A percentile compares a stretch with the other conserved stretches of the same genome.
Conservation (phyloP, 345 rosid genomes). For the Euphorbia pulcherrima region DNA sequence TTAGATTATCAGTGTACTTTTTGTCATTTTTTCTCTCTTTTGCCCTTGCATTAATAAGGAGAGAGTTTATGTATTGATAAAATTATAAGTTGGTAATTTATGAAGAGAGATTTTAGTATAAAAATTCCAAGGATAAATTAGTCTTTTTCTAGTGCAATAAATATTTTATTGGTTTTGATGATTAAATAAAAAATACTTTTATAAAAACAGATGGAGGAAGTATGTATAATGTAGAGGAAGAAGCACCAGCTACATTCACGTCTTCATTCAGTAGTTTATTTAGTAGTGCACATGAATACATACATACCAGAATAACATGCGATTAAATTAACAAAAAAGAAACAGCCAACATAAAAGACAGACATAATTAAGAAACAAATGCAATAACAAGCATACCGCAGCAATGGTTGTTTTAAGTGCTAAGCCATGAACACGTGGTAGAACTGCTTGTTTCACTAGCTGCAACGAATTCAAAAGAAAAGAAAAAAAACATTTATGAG, state of each 20-base stretch:
- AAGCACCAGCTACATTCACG: not conserved
- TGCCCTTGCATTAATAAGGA: no score
- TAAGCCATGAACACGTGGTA: conserved; percentile 92
- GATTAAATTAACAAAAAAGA: not conserved
- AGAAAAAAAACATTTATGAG: not conserved
- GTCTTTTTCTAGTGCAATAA: no score
- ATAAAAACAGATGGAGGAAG: no score
- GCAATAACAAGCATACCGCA: conserved; percentile 54
- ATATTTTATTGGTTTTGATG: no score
- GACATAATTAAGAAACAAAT: not conserved
- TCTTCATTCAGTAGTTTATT: not conserved
- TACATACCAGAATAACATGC: not conserved
- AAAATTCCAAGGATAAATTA: no score
- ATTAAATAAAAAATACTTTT: no score
- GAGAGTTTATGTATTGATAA: no score
- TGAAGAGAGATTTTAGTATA: no score
- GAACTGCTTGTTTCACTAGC: conserved; percentile 85
- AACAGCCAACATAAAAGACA: not conserved
- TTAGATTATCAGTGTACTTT: no score
- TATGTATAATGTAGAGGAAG: not conserved
- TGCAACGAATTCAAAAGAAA: conserved; percentile 26
- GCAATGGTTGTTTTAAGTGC: conserved; percentile 98
- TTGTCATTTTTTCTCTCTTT: no score
- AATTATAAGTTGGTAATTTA: no score
- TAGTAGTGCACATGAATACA: not conserved